phyloP scores from a whole-genome alignment of 306 rosid species.

The Prunus davidiana region DNA sequence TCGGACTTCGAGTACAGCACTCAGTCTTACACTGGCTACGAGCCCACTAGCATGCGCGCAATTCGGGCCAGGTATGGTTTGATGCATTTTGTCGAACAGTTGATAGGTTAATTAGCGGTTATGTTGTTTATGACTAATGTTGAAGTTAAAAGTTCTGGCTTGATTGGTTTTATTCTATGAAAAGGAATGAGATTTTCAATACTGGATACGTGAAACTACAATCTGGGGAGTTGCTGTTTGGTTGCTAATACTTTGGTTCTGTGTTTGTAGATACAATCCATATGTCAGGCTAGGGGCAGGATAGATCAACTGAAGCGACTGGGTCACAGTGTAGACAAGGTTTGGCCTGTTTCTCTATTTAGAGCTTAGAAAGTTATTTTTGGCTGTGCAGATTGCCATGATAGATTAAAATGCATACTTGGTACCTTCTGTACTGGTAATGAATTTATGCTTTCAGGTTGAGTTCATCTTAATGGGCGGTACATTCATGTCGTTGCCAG shows the following conservation, averaged over 20 bases:
- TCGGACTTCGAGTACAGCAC: slow-evolving; percentile 96
- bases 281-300: slow-evolving; percentile 97
- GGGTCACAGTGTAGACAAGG: slow-evolving; percentile 99
- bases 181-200: neutral
- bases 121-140: neutral
- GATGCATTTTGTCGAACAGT: neutral
- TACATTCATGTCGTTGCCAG: slow-evolving; percentile 93
- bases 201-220: neutral
- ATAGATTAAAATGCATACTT: neutral
- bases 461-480: slow-evolving; percentile 98
- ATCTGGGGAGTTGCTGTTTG: neutral
- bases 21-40: slow-evolving; percentile 96
- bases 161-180: neutral
- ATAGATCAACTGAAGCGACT: slow-evolving; percentile 97
- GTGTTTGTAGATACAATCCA: slow-evolving; percentile 83
- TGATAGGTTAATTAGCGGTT: neutral
- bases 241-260: neutral
- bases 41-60: slow-evolving; percentile 98
- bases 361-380: neutral
- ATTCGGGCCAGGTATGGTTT: slow-evolving; percentile 82
- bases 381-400: neutral
- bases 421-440: slow-evolving; percentile 14
- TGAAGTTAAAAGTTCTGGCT: neutral
- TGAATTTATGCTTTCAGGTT: slow-evolving; percentile 56
- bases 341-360: slow-evolving; percentile 25